Evolutionary conservation across 768 basidiomycete genomes (phyloP).

Genomic region (Trichaptum fuscoviolaceum): DNA sequence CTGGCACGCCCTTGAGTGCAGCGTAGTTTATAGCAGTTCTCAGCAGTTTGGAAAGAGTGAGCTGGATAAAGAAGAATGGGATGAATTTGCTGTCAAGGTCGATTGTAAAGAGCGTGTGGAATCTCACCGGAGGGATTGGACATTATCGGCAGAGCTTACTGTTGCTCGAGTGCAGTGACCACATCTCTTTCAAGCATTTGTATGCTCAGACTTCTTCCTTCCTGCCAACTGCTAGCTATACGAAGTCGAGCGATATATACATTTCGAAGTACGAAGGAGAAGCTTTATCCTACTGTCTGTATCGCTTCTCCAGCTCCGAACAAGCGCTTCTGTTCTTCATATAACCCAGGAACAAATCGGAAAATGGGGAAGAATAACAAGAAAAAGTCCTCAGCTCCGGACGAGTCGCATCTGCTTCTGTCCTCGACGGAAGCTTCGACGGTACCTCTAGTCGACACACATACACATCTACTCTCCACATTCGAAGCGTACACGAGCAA

Average conservation of each 20-base stretch:
- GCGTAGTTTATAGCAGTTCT: neutral
- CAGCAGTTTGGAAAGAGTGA: neutral
- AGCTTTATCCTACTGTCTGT: neutral
- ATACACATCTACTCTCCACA: conserved; percentile 78
- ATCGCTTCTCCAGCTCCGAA: neutral
- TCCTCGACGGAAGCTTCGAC: neutral
- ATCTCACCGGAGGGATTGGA: too few species aligned
- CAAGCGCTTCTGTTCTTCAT: neutral
- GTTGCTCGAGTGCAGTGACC: neutral
- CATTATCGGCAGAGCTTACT: neutral
- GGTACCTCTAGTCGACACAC: conserved; percentile 67
- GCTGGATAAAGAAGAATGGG: neutral
- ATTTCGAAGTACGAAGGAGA: neutral
- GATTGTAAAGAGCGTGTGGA: neutral
- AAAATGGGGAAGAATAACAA: conserved; percentile 6
- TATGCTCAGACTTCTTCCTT: neutral
- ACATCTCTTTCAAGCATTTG: neutral
- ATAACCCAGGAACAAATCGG: neutral
- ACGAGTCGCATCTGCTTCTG: neutral
- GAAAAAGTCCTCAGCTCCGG: neutral
- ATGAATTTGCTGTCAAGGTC: too few species aligned
- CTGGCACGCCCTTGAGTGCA: neutral
- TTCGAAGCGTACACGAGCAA: conserved; percentile 55
- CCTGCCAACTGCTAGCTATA: neutral
- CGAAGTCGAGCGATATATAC: neutral